A percentile compares a stretch with the other conserved stretches of the same genome.
Conservation (phyloP, 768 basidiomycete genomes). For the Chlorophyllum brunneum region DNA sequence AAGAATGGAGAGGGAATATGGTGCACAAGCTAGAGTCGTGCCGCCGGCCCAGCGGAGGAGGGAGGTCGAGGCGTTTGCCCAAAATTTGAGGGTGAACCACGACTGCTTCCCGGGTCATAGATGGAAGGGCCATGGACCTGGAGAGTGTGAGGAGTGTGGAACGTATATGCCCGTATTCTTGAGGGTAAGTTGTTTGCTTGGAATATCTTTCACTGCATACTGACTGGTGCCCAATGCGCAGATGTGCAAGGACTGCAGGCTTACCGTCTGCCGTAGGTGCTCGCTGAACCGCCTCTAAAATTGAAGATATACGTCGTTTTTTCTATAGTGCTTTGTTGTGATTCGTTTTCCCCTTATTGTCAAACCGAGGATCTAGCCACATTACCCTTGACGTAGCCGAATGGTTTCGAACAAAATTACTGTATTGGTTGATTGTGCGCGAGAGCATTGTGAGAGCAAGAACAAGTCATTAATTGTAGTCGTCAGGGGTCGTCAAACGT, state of each 20-base stretch:
- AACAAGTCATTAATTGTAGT: not conserved
- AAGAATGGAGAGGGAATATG: constrained; percentile 39
- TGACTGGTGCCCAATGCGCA: not conserved
- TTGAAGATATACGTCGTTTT: not conserved
- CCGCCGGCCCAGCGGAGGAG: constrained; percentile 27
- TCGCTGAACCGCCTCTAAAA: constrained; percentile 13
- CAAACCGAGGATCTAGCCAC: too few species aligned
- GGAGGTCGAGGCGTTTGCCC: constrained; percentile 28
- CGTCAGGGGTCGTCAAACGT: not conserved
- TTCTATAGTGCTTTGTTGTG: not conserved
- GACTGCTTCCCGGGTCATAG: constrained; percentile 38
- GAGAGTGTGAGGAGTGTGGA: constrained; percentile 44
- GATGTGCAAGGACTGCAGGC: constrained; percentile 16
- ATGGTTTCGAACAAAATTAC: not conserved
- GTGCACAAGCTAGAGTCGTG: constrained; percentile 17
- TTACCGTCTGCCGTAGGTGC: constrained; percentile 15
- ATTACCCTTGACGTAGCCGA: too few species aligned
- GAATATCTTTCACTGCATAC: not conserved
- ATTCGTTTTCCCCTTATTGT: not conserved
- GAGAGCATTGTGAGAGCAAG: not conserved
- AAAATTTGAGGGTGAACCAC: constrained; percentile 46
- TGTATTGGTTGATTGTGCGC: not conserved
- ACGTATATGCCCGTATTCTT: constrained; percentile 38
- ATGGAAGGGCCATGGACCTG: constrained; percentile 45
- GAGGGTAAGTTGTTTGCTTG: constrained; percentile 35